A percentile compares a stretch with the other conserved stretches of the same genome.
Evolutionary conservation across 306 rosid species (phyloP).

Genomic region (Vachellia pachyceras): DNA sequence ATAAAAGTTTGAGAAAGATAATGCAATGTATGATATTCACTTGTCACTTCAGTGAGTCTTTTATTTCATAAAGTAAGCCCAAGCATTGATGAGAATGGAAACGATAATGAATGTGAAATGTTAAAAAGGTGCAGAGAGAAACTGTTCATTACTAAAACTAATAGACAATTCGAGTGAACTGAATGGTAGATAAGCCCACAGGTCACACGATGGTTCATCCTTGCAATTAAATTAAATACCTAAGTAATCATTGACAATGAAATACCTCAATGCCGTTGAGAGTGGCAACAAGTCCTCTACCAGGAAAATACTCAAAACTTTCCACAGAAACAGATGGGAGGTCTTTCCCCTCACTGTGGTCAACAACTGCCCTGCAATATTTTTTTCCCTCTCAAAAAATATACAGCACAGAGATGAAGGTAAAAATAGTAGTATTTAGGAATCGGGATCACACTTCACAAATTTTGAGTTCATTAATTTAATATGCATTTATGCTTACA

Average conservation of each 20-base stretch:
- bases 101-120: conserved; percentile 13
- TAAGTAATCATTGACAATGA: conserved; percentile 13
- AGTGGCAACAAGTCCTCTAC: conserved; percentile 92
- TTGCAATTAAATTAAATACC: conserved; percentile 33
- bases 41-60: conserved; percentile 3
- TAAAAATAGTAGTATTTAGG: conserved; percentile 25
- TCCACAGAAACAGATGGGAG: conserved; percentile 95
- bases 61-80: not conserved
- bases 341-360: conserved; percentile 91
- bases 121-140: conserved; percentile 4
- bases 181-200: conserved; percentile 28
- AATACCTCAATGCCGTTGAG: conserved; percentile 75
- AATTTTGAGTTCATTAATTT: conserved; percentile 28
- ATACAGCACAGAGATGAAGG: not conserved
- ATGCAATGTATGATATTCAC: conserved; percentile 15
- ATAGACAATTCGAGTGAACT: not conserved
- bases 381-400: conserved; percentile 5
- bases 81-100: conserved; percentile 22
- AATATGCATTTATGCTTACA: conserved; percentile 22
- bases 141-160: conserved; percentile 5
- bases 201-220: conserved; percentile 5
- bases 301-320: conserved; percentile 94
- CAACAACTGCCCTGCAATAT: conserved; percentile 93
- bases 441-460: conserved; percentile 26
- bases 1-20: conserved; percentile 19